Conservation (phyloP, 1,284 basidiomycete species). For the Puccinia horiana region DNA sequence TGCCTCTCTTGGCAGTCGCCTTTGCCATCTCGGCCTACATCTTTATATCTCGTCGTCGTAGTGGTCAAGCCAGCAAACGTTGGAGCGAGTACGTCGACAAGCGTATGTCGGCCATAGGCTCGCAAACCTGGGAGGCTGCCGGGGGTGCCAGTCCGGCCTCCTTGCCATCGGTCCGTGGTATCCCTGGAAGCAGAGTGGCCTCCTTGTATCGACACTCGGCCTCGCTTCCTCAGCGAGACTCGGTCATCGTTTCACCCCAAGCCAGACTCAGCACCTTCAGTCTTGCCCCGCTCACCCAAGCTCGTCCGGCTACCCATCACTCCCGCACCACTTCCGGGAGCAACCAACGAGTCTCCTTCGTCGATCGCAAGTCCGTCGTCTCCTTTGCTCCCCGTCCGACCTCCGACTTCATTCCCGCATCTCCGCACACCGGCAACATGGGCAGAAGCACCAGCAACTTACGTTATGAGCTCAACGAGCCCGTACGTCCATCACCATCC, state of each 20-base stretch:
- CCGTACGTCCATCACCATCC: not conserved
- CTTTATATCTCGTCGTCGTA: conserved; percentile 31
- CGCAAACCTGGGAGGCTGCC: conserved; percentile 23
- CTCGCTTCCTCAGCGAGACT: conserved; percentile 12
- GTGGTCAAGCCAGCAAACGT: conserved; percentile 39
- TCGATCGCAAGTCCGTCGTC: not conserved
- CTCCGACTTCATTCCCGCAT: not conserved
- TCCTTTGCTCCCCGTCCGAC: not conserved
- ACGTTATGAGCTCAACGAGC: conserved; percentile 21
- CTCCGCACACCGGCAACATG: not conserved
- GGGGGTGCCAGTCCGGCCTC: not conserved
- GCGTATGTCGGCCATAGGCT: conserved; percentile 32
- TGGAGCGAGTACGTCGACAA: conserved; percentile 47
- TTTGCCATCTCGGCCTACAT: conserved; percentile 22
- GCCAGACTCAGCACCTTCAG: not conserved
- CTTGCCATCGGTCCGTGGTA: not conserved
- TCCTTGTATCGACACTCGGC: conserved; percentile 47
- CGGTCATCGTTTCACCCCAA: not conserved
- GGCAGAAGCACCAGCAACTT: conserved; percentile 18
- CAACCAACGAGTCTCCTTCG: not conserved
- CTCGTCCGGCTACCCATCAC: not conserved
- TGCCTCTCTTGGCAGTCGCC: conserved; percentile 34
- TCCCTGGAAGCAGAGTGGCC: conserved; percentile 13
- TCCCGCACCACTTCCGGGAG: conserved; percentile 4
- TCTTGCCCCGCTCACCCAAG: not conserved